Conservation (phyloP, 2,329 filamentous ascomycete genomes). For the Ilyonectria sp. region DNA sequence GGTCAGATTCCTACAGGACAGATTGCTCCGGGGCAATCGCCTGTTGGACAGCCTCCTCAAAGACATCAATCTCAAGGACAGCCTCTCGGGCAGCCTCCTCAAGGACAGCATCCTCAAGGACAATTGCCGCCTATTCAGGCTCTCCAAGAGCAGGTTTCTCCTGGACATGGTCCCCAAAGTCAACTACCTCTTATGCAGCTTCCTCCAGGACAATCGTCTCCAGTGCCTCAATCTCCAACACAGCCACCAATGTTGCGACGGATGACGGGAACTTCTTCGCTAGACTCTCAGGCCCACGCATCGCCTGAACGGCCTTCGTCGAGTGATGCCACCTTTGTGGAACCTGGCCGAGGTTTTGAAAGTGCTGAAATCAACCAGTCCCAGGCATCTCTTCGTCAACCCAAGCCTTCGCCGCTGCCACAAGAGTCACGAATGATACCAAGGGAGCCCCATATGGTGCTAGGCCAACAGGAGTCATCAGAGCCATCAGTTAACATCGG, state of each 20-base stretch:
- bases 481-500: conserved; percentile 34
- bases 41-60: background rate
- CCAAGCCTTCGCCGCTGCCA: conserved; percentile 26
- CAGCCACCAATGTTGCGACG: conserved; percentile 35
- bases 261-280: conserved; percentile 33
- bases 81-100: background rate
- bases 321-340: conserved; percentile 19
- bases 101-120: background rate
- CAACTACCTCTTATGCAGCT: conserved; percentile 28
- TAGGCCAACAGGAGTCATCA: conserved; percentile 24
- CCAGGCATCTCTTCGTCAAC: conserved; percentile 17
- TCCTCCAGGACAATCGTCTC: conserved; percentile 18
- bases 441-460: conserved; percentile 4
- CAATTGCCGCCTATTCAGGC: background rate
- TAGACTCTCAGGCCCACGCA: conserved; percentile 35
- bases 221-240: conserved; percentile 2
- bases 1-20: conserved; percentile 5
- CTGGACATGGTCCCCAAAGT: conserved; percentile 13
- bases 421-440: conserved; percentile 24
- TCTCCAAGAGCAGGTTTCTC: conserved; percentile 24
- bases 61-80: conserved; percentile 2
- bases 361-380: conserved; percentile 7
- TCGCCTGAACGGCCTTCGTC: conserved; percentile 33
- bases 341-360: conserved; percentile 8
- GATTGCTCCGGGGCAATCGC: conserved; percentile 4